phyloP scores from a whole-genome alignment of 2,329 filamentous ascomycete species.

The Niveomyces coronatus region DNA sequence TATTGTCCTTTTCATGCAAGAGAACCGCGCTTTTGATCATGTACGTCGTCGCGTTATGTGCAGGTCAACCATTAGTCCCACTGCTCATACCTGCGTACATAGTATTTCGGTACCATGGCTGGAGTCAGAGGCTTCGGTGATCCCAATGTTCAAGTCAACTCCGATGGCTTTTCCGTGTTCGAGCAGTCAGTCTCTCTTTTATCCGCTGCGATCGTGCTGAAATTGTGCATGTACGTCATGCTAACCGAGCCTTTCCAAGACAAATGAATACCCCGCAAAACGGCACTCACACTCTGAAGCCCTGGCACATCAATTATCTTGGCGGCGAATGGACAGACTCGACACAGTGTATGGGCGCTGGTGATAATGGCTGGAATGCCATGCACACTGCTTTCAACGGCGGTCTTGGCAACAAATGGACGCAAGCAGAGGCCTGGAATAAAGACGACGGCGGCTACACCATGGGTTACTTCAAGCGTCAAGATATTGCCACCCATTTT shows the following conservation, averaged over 20 bases:
- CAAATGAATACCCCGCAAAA: constrained; percentile 29
- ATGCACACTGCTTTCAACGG: constrained; percentile 41
- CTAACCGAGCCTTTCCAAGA: constrained; percentile 11
- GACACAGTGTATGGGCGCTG: constrained; percentile 42
- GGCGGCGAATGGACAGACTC: constrained; percentile 35
- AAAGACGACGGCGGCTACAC: constrained; percentile 11
- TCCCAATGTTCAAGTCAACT: constrained; percentile 17
- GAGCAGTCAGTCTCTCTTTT: constrained; percentile 31
- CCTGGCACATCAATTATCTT: constrained; percentile 39
- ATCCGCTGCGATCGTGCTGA: background rate
- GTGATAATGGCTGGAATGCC: constrained; percentile 38
- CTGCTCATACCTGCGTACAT: constrained; percentile 4
- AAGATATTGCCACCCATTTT: constrained; percentile 43
- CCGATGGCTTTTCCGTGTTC: constrained; percentile 32
- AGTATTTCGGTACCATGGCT: constrained; percentile 46
- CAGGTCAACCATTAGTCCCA: too few species aligned
- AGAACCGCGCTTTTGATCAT: constrained; percentile 24
- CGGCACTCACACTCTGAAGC: constrained; percentile 36
- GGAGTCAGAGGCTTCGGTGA: constrained; percentile 45
- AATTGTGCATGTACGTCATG: too few species aligned
- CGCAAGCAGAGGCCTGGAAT: constrained; percentile 11
- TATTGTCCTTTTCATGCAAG: constrained; percentile 48
- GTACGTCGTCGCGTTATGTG: too few species aligned
- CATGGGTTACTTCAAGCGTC: constrained; percentile 38
- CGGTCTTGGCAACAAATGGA: constrained; percentile 41